phyloP scores from a whole-genome alignment of 176 grass and related monocot species.

The Rhynchospora breviuscula region DNA sequence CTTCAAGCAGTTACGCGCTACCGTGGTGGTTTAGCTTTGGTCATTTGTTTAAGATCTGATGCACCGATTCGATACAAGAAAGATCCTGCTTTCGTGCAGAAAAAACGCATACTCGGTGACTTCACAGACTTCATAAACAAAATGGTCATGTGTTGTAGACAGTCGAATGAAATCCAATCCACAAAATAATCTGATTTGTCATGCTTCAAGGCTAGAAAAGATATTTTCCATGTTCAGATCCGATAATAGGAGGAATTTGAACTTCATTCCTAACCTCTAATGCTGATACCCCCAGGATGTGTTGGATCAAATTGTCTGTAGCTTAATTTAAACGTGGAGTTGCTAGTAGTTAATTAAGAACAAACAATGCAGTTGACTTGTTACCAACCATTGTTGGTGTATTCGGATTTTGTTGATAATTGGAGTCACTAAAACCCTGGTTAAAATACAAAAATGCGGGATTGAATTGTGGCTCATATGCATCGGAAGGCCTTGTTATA shows the following conservation, averaged over 20 bases:
- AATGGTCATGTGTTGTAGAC: not conserved
- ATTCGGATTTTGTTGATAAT: too few species aligned
- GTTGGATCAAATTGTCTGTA: not conserved
- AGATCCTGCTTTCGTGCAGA: not conserved
- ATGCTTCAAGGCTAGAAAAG: not conserved
- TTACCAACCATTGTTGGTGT: too few species aligned
- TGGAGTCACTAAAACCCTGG: too few species aligned
- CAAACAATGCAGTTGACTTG: not conserved
- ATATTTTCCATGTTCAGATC: not conserved
- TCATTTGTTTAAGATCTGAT: not conserved
- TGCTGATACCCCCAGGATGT: too few species aligned
- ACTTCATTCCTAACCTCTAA: not conserved
- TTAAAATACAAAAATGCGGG: too few species aligned
- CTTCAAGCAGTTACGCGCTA: too few species aligned
- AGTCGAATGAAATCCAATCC: too few species aligned
- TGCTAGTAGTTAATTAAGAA: not conserved
- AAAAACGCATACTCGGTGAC: not conserved
- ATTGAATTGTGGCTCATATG: not conserved
- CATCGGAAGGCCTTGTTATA: not conserved
- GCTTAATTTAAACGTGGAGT: not conserved
- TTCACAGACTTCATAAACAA: not conserved
- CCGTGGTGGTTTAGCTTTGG: too few species aligned
- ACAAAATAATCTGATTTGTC: not conserved
- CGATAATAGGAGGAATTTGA: not conserved
- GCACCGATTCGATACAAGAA: not conserved